Base-by-base conservation (phyloP, 345 rosid genomes). In the Populus alba region DNA sequence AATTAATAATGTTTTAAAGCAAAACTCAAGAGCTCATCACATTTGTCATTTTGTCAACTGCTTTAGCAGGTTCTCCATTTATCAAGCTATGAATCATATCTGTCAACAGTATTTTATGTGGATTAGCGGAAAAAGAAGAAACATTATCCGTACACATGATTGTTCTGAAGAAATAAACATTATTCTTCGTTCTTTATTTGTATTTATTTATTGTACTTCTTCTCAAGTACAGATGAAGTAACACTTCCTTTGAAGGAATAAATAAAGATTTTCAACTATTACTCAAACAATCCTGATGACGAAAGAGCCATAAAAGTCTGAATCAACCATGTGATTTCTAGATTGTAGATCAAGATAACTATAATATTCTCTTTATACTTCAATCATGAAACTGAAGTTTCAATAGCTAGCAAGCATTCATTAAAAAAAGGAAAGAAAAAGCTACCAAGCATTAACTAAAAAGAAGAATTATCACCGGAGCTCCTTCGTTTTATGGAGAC, bases 401-500 rank as follows among this genome's bases (percentile, higher is more conserved):
- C 63, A 25, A 57, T 57, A 1, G 29, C 63, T 57, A 57, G 63
- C 59, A 16, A 53, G 59, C 57, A 16, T 51, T 18, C 6, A 18
- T 22, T 4, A 17, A 18, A 18, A 17, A 5, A 17, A 17, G 0
- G 8, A 5, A 51, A 16, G 8, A 17, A 51, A 18, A 16, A 51
- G 57, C 57, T 51, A 51, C 2, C 62, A 57, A 8, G 62, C 29
- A 8, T n/a, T n/a, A 4, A 55, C 23, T 0, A 11, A 45, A 45
- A 45, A 43, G 3, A 0, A 31, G 0, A 31, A 31, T 2, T 31
- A 31, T 1, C 33, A 31, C 33, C 2, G 33, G 2, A 31, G 33
- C 33, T 2, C 0, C 0, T 31, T 2, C 0, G 2, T 31, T 31
- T 31, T 0, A 31, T 4, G 0, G 3, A 33, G 0, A 0, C 5